A percentile compares a stretch with the other conserved stretches of the same genome.
Conservation (phyloP, 2,329 filamentous ascomycete genomes). For the Metarhizium robertsii region DNA sequence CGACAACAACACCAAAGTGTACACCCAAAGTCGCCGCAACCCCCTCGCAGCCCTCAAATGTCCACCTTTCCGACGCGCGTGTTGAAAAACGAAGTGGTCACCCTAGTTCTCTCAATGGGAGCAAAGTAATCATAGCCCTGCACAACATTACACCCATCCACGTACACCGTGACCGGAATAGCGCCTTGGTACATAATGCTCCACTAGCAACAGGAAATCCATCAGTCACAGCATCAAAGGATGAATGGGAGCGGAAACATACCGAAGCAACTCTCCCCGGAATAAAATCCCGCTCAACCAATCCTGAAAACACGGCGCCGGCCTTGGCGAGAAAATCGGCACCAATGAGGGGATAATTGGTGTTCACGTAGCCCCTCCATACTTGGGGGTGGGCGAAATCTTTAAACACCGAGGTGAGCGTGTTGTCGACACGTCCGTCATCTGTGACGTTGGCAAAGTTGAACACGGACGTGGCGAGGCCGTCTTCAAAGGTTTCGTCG, state of each 20-base stretch:
- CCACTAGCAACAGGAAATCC: slow-evolving; percentile 18
- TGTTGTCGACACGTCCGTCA: slow-evolving; percentile 26
- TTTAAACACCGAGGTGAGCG: slow-evolving; percentile 16
- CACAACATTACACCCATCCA: slow-evolving; percentile 21
- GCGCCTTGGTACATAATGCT: slow-evolving; percentile 24
- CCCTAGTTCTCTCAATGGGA: slow-evolving; percentile 16
- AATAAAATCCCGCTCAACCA: slow-evolving; percentile 13
- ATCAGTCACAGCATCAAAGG: neutral
- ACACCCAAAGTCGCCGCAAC: neutral
- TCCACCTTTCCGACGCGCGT: slow-evolving; percentile 5
- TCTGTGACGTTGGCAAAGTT: slow-evolving; percentile 25
- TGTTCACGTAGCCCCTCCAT: slow-evolving; percentile 26
- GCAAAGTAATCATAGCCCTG: slow-evolving; percentile 29
- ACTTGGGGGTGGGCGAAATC: slow-evolving; percentile 11
- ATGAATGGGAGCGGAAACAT: neutral
- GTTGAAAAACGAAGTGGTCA: slow-evolving; percentile 21
- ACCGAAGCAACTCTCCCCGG: slow-evolving; percentile 16
- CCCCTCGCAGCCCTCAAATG: neutral
- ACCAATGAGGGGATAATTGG: slow-evolving; percentile 25
- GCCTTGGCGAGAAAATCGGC: slow-evolving; percentile 17
- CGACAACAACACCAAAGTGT: neutral
- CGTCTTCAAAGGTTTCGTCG: slow-evolving; percentile 20
- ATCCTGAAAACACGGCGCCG: slow-evolving; percentile 15
- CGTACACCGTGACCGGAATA: slow-evolving; percentile 26
- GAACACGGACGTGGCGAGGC: slow-evolving; percentile 21